phyloP scores from a whole-genome alignment of 306 rosid species.

The Luffa aegyptiaca region DNA sequence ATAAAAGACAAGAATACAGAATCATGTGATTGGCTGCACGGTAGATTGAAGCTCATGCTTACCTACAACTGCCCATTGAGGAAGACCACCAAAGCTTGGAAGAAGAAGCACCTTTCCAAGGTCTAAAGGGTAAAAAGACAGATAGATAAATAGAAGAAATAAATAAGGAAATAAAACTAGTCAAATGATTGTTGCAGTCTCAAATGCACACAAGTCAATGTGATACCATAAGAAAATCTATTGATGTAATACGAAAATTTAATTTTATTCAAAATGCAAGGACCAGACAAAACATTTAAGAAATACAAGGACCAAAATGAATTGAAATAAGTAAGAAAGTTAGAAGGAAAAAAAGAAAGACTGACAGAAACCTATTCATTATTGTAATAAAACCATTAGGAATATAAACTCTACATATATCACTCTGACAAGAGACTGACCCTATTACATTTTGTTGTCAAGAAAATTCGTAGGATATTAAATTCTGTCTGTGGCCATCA shows the following conservation, averaged over 20 bases:
- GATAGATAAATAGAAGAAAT: not conserved
- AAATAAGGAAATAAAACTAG: conserved; percentile 3
- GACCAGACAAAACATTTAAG: not conserved
- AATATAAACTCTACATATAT: not conserved
- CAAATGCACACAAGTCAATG: conserved; percentile 2
- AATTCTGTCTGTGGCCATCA: no score
- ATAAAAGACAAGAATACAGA: not conserved
- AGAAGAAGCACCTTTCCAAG: conserved; percentile 82
- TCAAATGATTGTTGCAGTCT: not conserved
- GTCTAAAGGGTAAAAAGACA: conserved; percentile 23
- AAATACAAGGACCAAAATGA: not conserved
- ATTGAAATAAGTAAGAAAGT: not conserved
- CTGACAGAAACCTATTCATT: not conserved
- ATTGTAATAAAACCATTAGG: not conserved
- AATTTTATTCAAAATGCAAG: not conserved
- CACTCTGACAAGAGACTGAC: not conserved
- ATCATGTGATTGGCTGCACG: not conserved
- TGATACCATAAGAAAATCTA: not conserved
- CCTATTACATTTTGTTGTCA: no score
- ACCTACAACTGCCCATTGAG: conserved; percentile 92
- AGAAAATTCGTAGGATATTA: no score
- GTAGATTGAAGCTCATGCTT: not conserved
- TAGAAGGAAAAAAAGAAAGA: not conserved
- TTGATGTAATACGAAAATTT: not conserved
- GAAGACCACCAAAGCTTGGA: conserved; percentile 79